Conservation (phyloP, 768 basidiomycete species). For the Saitozyma sp. region DNA sequence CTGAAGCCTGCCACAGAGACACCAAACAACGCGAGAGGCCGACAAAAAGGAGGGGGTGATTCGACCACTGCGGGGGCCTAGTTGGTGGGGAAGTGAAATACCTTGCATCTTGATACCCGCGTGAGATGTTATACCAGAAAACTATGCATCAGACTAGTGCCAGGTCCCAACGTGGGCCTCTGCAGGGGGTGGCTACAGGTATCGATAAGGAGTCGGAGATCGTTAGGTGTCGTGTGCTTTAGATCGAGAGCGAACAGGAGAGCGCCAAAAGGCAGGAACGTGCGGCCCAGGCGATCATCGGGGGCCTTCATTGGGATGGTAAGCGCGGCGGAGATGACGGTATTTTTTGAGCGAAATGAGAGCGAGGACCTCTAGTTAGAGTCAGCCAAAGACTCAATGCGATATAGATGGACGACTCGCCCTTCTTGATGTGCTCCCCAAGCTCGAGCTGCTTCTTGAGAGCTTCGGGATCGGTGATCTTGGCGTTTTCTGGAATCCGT, state of each 20-base stretch:
- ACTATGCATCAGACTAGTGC: conserved; percentile 83
- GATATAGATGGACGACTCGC: conserved; percentile 20
- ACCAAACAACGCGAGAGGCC: conserved; percentile 41
- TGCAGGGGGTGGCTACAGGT: conserved; percentile 10
- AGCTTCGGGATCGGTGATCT: conserved; percentile 40
- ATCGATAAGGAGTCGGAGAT: background rate
- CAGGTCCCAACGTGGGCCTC: conserved; percentile 57
- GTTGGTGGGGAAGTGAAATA: background rate
- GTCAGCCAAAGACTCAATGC: conserved; percentile 8
- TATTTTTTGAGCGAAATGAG: conserved; percentile 52
- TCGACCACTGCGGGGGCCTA: background rate
- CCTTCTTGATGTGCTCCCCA: conserved; percentile 52
- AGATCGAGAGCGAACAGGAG: background rate
- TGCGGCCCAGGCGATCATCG: conserved; percentile 9
- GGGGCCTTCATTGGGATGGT: conserved; percentile 42
- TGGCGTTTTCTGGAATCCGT: conserved; percentile 41
- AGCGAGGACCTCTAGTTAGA: conserved; percentile 46
- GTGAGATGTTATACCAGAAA: conserved; percentile 40
- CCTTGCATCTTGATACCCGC: background rate
- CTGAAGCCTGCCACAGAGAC: conserved; percentile 10
- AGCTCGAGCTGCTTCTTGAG: conserved; percentile 48
- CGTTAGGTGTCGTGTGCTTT: background rate
- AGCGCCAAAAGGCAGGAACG: background rate
- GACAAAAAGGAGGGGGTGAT: conserved; percentile 21
- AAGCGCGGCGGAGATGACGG: conserved; percentile 44